A percentile compares a stretch with the other conserved stretches of the same genome.
Conservation (phyloP, 2,329 filamentous ascomycete genomes). For the Dryadomyces sulphureus region DNA sequence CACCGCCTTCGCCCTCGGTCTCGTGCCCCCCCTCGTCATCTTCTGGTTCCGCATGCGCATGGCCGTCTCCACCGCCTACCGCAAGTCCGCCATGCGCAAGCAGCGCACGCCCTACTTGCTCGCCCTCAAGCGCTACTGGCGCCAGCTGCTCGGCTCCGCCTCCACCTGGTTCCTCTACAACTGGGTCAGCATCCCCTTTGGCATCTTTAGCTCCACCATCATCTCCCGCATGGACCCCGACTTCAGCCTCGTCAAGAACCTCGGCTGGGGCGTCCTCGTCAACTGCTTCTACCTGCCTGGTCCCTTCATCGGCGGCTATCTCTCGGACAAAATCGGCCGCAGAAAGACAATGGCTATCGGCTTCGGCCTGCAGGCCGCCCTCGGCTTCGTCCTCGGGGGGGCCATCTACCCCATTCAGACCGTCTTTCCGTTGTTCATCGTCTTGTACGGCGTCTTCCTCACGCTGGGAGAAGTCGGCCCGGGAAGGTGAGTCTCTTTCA, state of each 20-base stretch:
- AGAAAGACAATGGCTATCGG: conserved; percentile 35
- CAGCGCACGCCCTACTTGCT: conserved; percentile 30
- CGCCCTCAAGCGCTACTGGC: conserved; percentile 31
- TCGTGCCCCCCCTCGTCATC: conserved; percentile 31
- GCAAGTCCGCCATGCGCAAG: conserved; percentile 22
- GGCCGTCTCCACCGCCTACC: conserved; percentile 31
- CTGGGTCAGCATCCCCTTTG: conserved; percentile 28
- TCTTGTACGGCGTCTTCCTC: conserved; percentile 35
- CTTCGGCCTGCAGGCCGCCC: conserved; percentile 25
- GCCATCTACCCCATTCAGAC: conserved; percentile 27
- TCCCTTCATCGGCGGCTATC: conserved; percentile 28
- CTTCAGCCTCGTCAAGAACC: conserved; percentile 25
- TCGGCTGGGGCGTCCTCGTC: conserved; percentile 30
- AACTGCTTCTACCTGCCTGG: conserved; percentile 36
- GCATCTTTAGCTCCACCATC: conserved; percentile 39
- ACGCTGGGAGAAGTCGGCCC: conserved; percentile 34
- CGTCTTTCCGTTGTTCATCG: conserved; percentile 33
- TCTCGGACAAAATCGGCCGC: conserved; percentile 33
- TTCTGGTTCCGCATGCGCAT: conserved; percentile 39
- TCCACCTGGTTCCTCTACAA: conserved; percentile 38
- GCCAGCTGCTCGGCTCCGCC: conserved; percentile 30
- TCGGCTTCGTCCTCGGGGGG: conserved; percentile 35
- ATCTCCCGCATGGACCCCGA: conserved; percentile 24
- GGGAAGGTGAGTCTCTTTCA: conserved; percentile 17
- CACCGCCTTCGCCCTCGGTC: conserved; percentile 32